Conservation (phyloP, 176 grass and related monocot genomes). For the Elaeis guineensis region DNA sequence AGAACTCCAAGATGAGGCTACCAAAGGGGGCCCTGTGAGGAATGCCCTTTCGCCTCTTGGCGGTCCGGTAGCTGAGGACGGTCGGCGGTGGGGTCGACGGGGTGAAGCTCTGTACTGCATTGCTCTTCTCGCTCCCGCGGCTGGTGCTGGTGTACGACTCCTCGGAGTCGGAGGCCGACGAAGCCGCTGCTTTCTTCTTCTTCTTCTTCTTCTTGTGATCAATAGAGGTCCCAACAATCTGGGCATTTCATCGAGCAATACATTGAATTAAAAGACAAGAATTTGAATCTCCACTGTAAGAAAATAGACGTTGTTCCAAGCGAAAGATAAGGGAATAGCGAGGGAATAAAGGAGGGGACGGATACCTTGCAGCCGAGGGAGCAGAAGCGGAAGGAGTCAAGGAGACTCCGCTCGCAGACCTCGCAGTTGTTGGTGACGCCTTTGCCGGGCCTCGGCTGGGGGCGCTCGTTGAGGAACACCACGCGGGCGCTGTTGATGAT, state of each 20-base stretch:
- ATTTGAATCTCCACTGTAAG: too few relatives aligned
- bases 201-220: neutral
- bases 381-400: conserved; percentile 26
- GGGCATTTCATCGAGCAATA: too few relatives aligned
- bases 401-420: conserved; percentile 17
- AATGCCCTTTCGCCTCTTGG: conserved; percentile 86
- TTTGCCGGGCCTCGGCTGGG: conserved; percentile 24
- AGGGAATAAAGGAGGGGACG: too few relatives aligned
- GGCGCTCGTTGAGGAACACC: conserved; percentile 27
- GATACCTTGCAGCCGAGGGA: conserved; percentile 30
- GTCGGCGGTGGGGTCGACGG: conserved; percentile 66
- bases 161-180: neutral
- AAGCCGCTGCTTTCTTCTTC: neutral
- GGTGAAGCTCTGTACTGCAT: conserved; percentile 36
- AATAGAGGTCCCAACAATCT: too few relatives aligned
- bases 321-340: too few relatives aligned
- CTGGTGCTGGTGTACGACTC: conserved; percentile 1
- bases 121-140: neutral
- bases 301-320: too few relatives aligned
- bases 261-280: too few relatives aligned
- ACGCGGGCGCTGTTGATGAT: conserved; percentile 31
- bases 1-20: conserved; percentile 62
- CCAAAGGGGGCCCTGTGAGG: conserved; percentile 74
- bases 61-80: conserved; percentile 19
- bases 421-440: conserved; percentile 10